Base-by-base conservation (phyloP, 2,329 filamentous ascomycete species). In the Ophiostoma triangulosporum region DNA sequence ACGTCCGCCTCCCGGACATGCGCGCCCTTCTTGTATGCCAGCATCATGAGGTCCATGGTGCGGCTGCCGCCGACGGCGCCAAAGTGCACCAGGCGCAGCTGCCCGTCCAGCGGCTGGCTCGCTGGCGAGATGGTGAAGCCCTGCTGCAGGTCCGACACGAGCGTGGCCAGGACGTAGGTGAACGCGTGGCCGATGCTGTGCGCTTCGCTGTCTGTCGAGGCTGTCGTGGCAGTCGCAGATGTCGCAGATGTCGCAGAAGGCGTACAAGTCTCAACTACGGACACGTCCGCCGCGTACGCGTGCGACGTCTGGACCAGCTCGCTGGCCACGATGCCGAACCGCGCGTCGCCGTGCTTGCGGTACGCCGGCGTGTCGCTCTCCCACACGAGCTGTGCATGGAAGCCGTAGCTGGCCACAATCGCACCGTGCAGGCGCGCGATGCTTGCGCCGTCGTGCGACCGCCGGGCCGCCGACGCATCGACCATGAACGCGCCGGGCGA, bases 301-400 rank as follows among this genome's bases (percentile, higher is more conserved):
- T 81, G 77, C 33, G 70, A 70, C 55, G 72, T 64, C 55, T 68
- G 67, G n/a, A 95, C 69, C 7, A 91, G 76, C 61, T 88, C 82
- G 51, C 81, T 76, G 0, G 88, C 90, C 0, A 88, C 89, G 78
- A 95, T 88, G 54, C 82, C 77, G 68, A 97, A 97, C 20, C 91
- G 77, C 64, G 84, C 79, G 31, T 75, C 73, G 12, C 91, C 91
- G 62, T 85, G 83, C 59, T 80, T 78, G 57, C 91, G 83, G 67
- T 91, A 91, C 59, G 81, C 84, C 0, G 78, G 72, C 0, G 90
- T 94, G 66, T 97, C 91, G 66, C 86, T 93, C 69, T 96, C 89
- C 61, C 87, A 89, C 22, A 97, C 88, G 3, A 97, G 75, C 40
- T 84, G 82, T 29, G 90, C 87, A 63, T 97, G 91, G 62, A 97